Conservation (phyloP, 2,329 filamentous ascomycete genomes). For the Sporothrix luriei region DNA sequence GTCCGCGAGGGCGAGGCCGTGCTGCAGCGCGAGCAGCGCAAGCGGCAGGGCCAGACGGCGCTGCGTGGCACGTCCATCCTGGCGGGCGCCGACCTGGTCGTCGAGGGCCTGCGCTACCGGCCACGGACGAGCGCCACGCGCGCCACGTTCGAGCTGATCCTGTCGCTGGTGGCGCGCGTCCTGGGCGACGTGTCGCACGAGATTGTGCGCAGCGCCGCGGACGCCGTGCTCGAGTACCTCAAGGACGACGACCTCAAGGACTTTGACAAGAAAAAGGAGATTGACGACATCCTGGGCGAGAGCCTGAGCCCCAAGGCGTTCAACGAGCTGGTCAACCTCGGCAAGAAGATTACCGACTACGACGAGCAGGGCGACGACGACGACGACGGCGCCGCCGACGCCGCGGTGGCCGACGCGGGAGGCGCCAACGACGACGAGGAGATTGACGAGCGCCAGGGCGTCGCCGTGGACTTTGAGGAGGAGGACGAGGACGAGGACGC, state of each 20-base stretch:
- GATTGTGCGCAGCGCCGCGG: constrained; percentile 88
- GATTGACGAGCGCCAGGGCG: constrained; percentile 91
- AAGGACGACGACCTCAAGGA: constrained; percentile 97
- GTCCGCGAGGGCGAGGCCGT: constrained; percentile 82
- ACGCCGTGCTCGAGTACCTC: constrained; percentile 84
- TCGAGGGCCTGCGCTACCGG: constrained; percentile 90
- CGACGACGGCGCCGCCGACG: too few relatives aligned
- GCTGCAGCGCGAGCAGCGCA: constrained; percentile 79
- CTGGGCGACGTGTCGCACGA: constrained; percentile 92
- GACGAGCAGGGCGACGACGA: constrained; percentile 95
- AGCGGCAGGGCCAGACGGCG: constrained; percentile 76
- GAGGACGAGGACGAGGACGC: constrained; percentile 81
- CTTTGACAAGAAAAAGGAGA: constrained; percentile 96
- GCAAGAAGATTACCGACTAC: constrained; percentile 99
- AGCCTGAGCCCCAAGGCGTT: constrained; percentile 86
- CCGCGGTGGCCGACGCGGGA: constrained; percentile 68
- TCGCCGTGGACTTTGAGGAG: constrained; percentile 94
- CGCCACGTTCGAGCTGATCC: constrained; percentile 90
- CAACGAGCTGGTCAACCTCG: constrained; percentile 92
- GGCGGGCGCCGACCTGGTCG: constrained; percentile 76
- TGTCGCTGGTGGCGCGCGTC: constrained; percentile 83
- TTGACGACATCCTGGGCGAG: constrained; percentile 88
- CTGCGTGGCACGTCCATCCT: constrained; percentile 75
- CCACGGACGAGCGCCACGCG: constrained; percentile 89
- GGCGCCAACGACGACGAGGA: constrained; percentile 68